Evolutionary conservation across 768 basidiomycete species (phyloP).

Genomic region (Artomyces pyxidatus): DNA sequence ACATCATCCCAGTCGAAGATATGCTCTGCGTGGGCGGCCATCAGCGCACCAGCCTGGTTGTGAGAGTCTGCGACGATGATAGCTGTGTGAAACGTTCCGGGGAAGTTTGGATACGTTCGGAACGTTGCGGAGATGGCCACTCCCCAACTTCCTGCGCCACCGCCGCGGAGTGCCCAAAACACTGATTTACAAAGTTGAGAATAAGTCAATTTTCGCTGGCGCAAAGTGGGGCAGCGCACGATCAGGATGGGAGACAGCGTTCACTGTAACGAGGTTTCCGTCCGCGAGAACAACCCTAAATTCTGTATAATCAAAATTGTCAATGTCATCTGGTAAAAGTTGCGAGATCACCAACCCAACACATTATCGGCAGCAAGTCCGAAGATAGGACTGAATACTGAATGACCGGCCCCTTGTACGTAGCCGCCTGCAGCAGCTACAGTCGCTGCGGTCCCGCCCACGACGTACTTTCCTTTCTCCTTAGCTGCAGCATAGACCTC

Average conservation of each 20-base stretch:
- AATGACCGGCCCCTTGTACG: slow-evolving; percentile 20
- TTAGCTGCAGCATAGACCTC: slow-evolving; percentile 13
- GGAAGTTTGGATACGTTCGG: slow-evolving; percentile 28
- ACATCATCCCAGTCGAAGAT: slow-evolving; percentile 28
- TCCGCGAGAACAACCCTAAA: slow-evolving; percentile 2
- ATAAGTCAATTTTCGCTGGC: neutral
- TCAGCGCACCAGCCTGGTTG: slow-evolving; percentile 19
- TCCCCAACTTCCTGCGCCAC: slow-evolving; percentile 27
- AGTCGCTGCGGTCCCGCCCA: slow-evolving; percentile 18
- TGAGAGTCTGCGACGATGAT: slow-evolving; percentile 14
- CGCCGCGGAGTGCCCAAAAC: slow-evolving; percentile 6
- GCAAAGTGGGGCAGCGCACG: neutral
- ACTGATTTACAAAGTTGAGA: neutral
- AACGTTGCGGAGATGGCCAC: slow-evolving; percentile 29
- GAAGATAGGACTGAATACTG: slow-evolving; percentile 14
- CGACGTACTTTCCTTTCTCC: slow-evolving; percentile 13
- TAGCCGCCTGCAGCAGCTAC: slow-evolving; percentile 19
- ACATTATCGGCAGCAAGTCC: slow-evolving; percentile 22
- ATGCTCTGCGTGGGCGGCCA: slow-evolving; percentile 25
- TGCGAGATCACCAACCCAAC: slow-evolving; percentile 9
- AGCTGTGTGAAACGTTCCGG: slow-evolving; percentile 18
- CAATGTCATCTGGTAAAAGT: neutral
- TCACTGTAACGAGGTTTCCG: slow-evolving; percentile 11
- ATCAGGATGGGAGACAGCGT: neutral
- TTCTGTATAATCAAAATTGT: slow-evolving; percentile 5